Conservation (phyloP, 2,329 filamentous ascomycete genomes). For the Tolypocladium album region DNA sequence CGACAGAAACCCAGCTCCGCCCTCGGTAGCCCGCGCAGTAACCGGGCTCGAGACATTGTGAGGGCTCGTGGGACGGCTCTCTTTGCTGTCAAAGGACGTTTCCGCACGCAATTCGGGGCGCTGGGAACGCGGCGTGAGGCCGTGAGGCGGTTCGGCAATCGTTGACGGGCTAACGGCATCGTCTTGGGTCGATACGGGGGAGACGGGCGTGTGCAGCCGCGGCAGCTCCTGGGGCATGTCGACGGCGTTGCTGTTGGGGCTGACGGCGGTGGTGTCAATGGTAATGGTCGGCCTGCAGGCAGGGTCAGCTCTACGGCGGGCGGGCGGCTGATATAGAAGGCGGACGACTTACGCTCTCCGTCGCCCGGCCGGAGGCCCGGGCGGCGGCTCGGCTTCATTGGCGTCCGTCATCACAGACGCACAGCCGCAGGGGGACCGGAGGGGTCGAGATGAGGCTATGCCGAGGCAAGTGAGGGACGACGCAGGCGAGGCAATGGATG, state of each 20-base stretch:
- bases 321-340: not conserved
- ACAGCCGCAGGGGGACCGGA: conserved; percentile 6
- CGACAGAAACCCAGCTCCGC: conserved; percentile 45
- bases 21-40: conserved; percentile 30
- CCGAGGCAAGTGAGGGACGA: not conserved
- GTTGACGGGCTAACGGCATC: conserved; percentile 29
- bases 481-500: not conserved
- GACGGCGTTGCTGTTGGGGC: conserved; percentile 13
- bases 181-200: conserved; percentile 25
- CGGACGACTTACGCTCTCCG: conserved; percentile 25
- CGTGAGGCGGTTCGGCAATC: conserved; percentile 19
- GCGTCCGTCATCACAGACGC: conserved; percentile 11
- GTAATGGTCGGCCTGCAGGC: conserved; percentile 39
- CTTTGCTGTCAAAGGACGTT: conserved; percentile 54
- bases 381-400: conserved; percentile 8
- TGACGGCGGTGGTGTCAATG: conserved; percentile 38
- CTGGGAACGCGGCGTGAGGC: conserved; percentile 12
- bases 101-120: conserved; percentile 37
- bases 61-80: conserved; percentile 58
- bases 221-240: conserved; percentile 16
- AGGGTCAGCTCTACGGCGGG: conserved; percentile 3
- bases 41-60: conserved; percentile 59
- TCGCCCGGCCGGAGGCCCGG: conserved; percentile 12
- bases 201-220: conserved; percentile 9
- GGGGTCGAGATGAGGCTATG: conserved; percentile 4